Conservation (phyloP, 257 asterid species). For the Buddleja alternifolia region DNA sequence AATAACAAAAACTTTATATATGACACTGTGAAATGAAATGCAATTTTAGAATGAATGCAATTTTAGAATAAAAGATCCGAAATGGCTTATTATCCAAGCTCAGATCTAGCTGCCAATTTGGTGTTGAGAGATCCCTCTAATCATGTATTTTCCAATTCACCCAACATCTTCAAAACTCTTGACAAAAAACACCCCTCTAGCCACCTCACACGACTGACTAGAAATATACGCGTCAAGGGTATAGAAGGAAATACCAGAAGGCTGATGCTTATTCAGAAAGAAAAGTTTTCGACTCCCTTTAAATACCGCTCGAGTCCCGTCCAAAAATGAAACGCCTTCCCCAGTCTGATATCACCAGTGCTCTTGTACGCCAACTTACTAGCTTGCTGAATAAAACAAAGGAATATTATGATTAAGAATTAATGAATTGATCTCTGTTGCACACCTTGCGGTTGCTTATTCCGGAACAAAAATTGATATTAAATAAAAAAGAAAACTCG, state of each 20-base stretch:
- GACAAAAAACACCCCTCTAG: background rate
- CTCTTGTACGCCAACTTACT: conserved; percentile 97
- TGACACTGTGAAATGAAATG: too few species aligned
- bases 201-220: background rate
- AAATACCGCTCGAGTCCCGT: conserved; percentile 90
- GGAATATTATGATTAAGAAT: too few species aligned
- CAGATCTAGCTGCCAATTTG: conserved; percentile 53
- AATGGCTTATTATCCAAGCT: too few species aligned
- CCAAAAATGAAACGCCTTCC: conserved; percentile 84
- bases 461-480: background rate
- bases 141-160: conserved; percentile 20
- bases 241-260: background rate
- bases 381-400: conserved; percentile 62
- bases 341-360: conserved; percentile 91
- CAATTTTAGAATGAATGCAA: too few species aligned
- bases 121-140: conserved; percentile 19
- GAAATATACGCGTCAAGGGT: background rate
- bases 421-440: too few species aligned
- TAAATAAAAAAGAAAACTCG: background rate
- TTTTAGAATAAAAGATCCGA: too few species aligned
- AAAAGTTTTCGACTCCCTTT: conserved; percentile 20
- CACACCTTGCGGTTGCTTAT: background rate
- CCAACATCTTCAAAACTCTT: conserved; percentile 1
- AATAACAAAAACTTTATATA: too few species aligned
- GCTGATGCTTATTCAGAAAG: conserved; percentile 16